Conservation (phyloP, 441 rosid genomes). For the Syzygium malaccense region DNA sequence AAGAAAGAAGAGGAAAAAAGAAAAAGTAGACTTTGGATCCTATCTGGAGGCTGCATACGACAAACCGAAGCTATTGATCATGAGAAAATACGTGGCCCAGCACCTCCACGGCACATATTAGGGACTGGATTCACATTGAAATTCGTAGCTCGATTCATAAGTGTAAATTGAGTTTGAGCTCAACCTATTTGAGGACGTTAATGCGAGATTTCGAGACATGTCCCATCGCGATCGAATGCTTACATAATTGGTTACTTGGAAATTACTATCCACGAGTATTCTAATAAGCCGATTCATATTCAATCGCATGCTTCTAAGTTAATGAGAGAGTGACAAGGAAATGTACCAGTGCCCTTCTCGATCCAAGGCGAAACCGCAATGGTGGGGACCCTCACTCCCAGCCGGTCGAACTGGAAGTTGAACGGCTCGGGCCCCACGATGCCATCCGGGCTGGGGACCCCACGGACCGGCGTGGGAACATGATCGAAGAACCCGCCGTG, state of each 20-base stretch:
- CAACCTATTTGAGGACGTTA: too few relatives aligned
- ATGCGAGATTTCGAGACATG: too few relatives aligned
- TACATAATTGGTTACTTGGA: accelerated
- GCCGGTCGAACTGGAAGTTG: conserved; percentile 49
- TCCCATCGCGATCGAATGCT: not conserved
- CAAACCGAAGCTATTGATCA: too few relatives aligned
- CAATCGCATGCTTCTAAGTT: not conserved
- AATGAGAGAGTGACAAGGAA: not conserved
- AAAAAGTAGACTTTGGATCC: too few relatives aligned
- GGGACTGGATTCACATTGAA: too few relatives aligned
- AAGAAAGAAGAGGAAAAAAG: too few relatives aligned
- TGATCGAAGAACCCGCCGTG: conserved; percentile 91
- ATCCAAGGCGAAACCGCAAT: conserved; percentile 80
- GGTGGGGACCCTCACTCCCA: conserved; percentile 82
- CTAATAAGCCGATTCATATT: not conserved
- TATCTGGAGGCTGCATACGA: too few relatives aligned
- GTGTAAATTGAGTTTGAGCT: too few relatives aligned
- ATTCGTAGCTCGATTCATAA: too few relatives aligned
- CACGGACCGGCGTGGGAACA: conserved; percentile 68
- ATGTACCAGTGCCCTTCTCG: conserved; percentile 53
- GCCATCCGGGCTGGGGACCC: conserved; percentile 84
- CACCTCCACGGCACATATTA: too few relatives aligned
- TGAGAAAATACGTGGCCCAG: too few relatives aligned
- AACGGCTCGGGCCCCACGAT: conserved; percentile 71
- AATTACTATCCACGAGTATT: not conserved